Conservation (phyloP, 2,329 filamentous ascomycete species). For the Elsinoe necatrix region DNA sequence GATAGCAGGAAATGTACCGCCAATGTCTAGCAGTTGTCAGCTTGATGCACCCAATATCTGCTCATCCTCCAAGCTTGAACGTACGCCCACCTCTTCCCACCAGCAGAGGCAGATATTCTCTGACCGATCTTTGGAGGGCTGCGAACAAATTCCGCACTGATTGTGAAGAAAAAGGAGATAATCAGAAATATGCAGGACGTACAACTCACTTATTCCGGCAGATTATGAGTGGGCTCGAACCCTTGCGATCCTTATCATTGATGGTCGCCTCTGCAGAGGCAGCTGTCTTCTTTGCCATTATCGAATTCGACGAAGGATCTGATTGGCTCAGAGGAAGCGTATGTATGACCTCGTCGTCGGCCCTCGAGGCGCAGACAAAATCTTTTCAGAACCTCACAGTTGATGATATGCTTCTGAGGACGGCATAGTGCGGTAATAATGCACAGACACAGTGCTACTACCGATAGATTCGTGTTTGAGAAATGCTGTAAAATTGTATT, state of each 20-base stretch:
- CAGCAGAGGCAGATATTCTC: too few species aligned
- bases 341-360: background rate
- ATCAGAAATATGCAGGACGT: background rate
- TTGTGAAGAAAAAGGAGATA: background rate
- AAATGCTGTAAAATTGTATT: background rate
- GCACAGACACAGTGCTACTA: background rate
- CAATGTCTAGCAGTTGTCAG: conserved; percentile 55
- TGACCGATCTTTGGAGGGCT: too few species aligned
- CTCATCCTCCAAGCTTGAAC: background rate
- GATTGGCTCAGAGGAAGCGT: too few species aligned
- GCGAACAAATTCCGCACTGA: background rate
- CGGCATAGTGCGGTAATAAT: background rate
- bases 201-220: conserved; percentile 60
- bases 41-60: background rate
- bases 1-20: conserved; percentile 75
- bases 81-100: too few species aligned
- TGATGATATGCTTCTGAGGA: background rate
- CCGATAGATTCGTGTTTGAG: background rate
- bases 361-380: background rate
- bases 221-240: conserved; percentile 43
- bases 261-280: conserved; percentile 18
- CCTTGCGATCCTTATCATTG: conserved; percentile 1
- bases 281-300: conserved; percentile 29
- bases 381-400: background rate
- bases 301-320: background rate